Percentiles rank a stretch among this genome's conserved stretches.
Conservation (phyloP, 2,329 filamentous ascomycete species). For the Colletotrichum euphorbiae region DNA sequence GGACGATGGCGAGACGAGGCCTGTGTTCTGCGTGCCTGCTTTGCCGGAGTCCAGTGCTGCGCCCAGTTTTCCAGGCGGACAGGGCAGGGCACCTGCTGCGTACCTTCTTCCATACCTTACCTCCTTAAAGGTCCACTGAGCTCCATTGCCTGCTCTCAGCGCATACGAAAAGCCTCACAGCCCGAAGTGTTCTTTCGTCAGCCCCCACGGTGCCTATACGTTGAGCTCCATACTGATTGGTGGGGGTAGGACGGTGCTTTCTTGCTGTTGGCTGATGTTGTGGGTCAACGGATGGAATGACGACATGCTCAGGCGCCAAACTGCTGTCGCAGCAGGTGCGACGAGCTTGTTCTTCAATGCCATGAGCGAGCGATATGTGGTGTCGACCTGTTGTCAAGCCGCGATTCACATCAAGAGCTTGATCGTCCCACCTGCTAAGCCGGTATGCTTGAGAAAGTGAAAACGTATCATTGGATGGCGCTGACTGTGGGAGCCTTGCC, state of each 20-base stretch:
- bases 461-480: neutral
- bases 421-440: no score
- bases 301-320: constrained; percentile 25
- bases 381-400: neutral
- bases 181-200: constrained; percentile 8
- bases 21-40: neutral
- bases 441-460: neutral
- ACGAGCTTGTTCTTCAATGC: neutral
- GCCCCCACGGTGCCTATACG: neutral
- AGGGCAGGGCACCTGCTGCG: neutral
- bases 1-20: neutral
- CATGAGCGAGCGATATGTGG: neutral
- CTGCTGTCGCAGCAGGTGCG: constrained; percentile 10
- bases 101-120: neutral
- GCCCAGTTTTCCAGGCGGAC: constrained; percentile 32
- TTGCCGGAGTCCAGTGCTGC: constrained; percentile 9
- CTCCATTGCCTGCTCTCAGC: constrained; percentile 21
- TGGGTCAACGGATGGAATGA: constrained; percentile 17
- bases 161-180: neutral
- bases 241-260: neutral
- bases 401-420: neutral
- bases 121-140: neutral
- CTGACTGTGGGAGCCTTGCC: neutral
- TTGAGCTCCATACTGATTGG: constrained; percentile 1
- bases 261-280: neutral